Base-by-base conservation (phyloP, 257 asterid genomes). In the Capsicum chinense region DNA sequence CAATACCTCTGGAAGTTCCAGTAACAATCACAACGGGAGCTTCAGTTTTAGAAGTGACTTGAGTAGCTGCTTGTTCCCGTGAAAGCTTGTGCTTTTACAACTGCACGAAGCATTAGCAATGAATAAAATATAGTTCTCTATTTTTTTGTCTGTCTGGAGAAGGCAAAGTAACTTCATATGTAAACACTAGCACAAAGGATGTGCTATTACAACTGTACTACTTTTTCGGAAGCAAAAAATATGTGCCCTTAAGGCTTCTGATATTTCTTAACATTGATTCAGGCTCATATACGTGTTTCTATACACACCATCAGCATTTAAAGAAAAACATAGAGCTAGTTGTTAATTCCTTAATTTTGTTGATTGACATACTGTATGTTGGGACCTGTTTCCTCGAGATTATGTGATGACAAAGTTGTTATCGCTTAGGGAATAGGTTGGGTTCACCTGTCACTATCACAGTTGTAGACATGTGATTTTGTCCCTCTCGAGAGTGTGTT, bases 1-100 rank as follows among this genome's bases (percentile, higher is more conserved):
- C 99, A 6, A 97, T 97, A 44, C 99, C 99, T 86, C 99, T 89
- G 70, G 99, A 96, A 60, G 98, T 98, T 80, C 99, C 99, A 69
- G 99, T 96, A 83, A 96, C 88, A 84, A 96, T 86, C 85, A 95
- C 93, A 85, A 93, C 97, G 14, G 99, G 96, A 80, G 95, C 89
- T 84, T 95, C 98, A 69, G 89, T 92, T 86, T 90, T 92, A 86
- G 88, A 89, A 56, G 85, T 66, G 64, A 90, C 89, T 88, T 88
- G 93, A 59, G 87, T 58, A 56, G 85, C 86, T 73, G 86, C 89
- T 89, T 90, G 92, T 84, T 92, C 95, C 79, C 3, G 94, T 82
- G 17, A 94, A 92, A 86, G 91, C 95, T 88, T 94, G 94, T 19
- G 95, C 94, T 90, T 91, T 93, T 83, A 95, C 83, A 67, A 93